Conservation (phyloP, 805 yeast genomes). For the Saccharomycopsis schoenii region DNA sequence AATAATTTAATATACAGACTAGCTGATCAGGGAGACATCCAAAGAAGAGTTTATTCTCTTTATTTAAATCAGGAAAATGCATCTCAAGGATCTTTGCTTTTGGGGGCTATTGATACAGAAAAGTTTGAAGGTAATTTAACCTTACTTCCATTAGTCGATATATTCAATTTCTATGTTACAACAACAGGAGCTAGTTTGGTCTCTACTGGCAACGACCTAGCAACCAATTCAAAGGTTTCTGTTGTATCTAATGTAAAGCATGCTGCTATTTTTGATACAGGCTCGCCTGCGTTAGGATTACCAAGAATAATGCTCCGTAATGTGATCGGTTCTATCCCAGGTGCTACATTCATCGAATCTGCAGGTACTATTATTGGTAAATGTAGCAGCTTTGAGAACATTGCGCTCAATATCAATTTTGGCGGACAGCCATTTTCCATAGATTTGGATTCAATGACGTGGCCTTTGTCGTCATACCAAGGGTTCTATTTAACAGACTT, state of each 20-base stretch:
- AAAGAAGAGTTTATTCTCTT: constrained; percentile 6
- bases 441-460: constrained; percentile 32
- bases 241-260: background rate
- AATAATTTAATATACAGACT: constrained; percentile 4
- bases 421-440: constrained; percentile 30
- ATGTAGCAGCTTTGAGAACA: background rate
- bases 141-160: constrained; percentile 3
- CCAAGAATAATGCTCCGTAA: constrained; percentile 2
- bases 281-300: constrained; percentile 2
- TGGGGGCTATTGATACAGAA: constrained; percentile 14
- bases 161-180: constrained; percentile 1
- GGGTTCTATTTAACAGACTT: background rate
- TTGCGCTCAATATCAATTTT: background rate
- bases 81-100: constrained; percentile 5
- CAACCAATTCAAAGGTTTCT: background rate
- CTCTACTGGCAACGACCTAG: constrained; percentile 4
- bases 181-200: constrained; percentile 1
- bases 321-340: background rate
- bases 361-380: background rate
- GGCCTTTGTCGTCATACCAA: constrained; percentile 5
- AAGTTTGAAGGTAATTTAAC: constrained; percentile 8
- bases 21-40: constrained; percentile 3
- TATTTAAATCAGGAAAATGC: constrained; percentile 6
- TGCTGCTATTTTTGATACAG: constrained; percentile 12
- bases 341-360: background rate